phyloP scores from a whole-genome alignment of 176 grass and related monocot species.

The Oryza rufipogon region DNA sequence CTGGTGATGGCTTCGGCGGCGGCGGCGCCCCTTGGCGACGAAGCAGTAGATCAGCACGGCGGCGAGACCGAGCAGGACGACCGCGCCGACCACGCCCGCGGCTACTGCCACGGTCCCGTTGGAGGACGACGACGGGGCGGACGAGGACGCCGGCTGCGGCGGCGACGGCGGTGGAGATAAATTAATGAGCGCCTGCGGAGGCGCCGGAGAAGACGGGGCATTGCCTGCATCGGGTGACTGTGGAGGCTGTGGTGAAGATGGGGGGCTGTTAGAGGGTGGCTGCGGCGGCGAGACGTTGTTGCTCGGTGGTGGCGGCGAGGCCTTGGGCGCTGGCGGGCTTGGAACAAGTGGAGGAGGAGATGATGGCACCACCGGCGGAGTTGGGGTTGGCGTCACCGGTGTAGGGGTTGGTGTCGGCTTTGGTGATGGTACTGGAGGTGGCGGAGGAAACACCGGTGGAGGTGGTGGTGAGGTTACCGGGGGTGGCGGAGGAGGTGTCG shows the following conservation, averaged over 20 bases:
- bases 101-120: constrained; percentile 8
- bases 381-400: not conserved
- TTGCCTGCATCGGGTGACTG: not conserved
- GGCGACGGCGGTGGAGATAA: constrained; percentile 34
- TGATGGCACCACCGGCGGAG: constrained; percentile 9
- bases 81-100: constrained; percentile 41
- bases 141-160: not conserved
- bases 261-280: not conserved
- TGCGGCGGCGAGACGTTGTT: not conserved
- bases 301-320: not conserved
- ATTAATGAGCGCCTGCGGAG: too few species aligned
- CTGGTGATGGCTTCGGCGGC: constrained; percentile 7
- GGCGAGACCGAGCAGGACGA: constrained; percentile 42
- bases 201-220: not conserved
- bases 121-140: not conserved
- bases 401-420: not conserved
- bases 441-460: not conserved
- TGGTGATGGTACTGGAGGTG: constrained; percentile 20
- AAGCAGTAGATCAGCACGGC: constrained; percentile 44
- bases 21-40: constrained; percentile 22
- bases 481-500: not conserved
- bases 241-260: not conserved
- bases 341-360: too few species aligned
- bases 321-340: too few species aligned
- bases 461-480: not conserved